A percentile compares a stretch with the other conserved stretches of the same genome.
phyloP scores from a whole-genome alignment of 305 asterid species.

The Plantago rigida region DNA sequence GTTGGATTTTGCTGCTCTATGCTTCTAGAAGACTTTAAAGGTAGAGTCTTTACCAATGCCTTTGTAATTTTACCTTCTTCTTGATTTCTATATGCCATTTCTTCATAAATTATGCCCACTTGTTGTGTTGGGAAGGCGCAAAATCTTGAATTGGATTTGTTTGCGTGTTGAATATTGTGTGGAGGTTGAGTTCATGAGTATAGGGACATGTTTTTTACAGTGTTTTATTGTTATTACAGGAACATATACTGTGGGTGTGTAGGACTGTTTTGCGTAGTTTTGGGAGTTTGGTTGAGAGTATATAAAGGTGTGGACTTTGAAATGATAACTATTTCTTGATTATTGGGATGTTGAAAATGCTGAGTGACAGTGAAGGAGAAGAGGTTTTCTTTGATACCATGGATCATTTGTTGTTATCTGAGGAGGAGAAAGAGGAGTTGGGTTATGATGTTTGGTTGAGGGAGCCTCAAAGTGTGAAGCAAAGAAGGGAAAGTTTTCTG shows the following conservation, averaged over 20 bases:
- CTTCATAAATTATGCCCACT: conserved; percentile 23
- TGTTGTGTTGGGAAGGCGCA: conserved; percentile 19
- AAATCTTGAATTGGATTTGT: conserved; percentile 8
- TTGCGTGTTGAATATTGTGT: not conserved
- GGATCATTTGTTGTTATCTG: conserved; percentile 34
- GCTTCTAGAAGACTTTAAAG: conserved; percentile 27
- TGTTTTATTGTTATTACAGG: conserved; percentile 1
- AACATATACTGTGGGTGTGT: conserved; percentile 19
- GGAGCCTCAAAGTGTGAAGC: conserved; percentile 54
- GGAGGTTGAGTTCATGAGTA: conserved; percentile 32
- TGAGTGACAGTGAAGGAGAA: conserved; percentile 34
- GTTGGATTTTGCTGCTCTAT: conserved; percentile 41
- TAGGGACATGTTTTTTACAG: conserved; percentile 27
- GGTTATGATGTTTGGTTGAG: conserved; percentile 52
- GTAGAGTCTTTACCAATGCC: too few species aligned
- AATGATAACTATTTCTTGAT: conserved; percentile 21
- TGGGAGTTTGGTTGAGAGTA: conserved; percentile 16
- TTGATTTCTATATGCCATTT: not conserved
- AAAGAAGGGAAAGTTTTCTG: conserved; percentile 42
- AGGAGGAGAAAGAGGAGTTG: conserved; percentile 12
- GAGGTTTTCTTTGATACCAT: conserved; percentile 58
- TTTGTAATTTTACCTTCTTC: too few species aligned
- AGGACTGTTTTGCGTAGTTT: conserved; percentile 25
- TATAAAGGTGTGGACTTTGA: conserved; percentile 16
- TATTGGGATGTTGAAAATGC: conserved; percentile 39